A percentile compares a stretch with the other conserved stretches of the same genome.
Evolutionary conservation across 2,329 filamentous ascomycete genomes (phyloP).

Genomic region (Delphinella strobiligena): DNA sequence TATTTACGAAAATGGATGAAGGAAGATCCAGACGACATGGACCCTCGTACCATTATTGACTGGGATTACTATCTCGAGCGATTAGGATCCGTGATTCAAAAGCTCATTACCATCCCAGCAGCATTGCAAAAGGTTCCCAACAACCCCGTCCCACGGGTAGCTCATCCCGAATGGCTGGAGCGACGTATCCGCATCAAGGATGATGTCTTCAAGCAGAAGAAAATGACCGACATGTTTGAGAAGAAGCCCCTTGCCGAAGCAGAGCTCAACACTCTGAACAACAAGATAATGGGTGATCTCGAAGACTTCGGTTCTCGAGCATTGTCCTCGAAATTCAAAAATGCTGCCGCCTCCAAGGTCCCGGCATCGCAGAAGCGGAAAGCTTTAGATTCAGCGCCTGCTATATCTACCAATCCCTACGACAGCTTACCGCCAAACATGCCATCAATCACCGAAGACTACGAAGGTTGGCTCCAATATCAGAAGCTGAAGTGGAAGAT

Average conservation of each 20-base stretch:
- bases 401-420: slow-evolving; percentile 63
- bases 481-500: slow-evolving; percentile 99
- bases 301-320: slow-evolving; percentile 32
- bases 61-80: slow-evolving; percentile 97
- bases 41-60: slow-evolving; percentile 79
- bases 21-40: slow-evolving; percentile 82
- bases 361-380: slow-evolving; percentile 35
- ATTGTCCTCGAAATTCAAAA: slow-evolving; percentile 22
- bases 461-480: slow-evolving; percentile 76
- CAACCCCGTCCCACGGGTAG: slow-evolving; percentile 86
- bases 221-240: slow-evolving; percentile 85
- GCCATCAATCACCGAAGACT: slow-evolving; percentile 77
- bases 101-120: slow-evolving; percentile 95
- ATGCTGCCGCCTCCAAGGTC: slow-evolving; percentile 23
- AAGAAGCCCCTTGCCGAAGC: slow-evolving; percentile 64
- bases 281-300: slow-evolving; percentile 45
- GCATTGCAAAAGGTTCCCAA: slow-evolving; percentile 84
- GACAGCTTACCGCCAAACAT: slow-evolving; percentile 70
- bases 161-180: slow-evolving; percentile 94
- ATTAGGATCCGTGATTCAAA: slow-evolving; percentile 93
- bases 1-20: slow-evolving; percentile 94
- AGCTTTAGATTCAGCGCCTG: slow-evolving; percentile 29
- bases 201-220: slow-evolving; percentile 96
- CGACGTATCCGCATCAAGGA: slow-evolving; percentile 89
- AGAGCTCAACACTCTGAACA: slow-evolving; percentile 48